Base-by-base conservation (phyloP, 441 rosid genomes). In the Corymbia calophylla region DNA sequence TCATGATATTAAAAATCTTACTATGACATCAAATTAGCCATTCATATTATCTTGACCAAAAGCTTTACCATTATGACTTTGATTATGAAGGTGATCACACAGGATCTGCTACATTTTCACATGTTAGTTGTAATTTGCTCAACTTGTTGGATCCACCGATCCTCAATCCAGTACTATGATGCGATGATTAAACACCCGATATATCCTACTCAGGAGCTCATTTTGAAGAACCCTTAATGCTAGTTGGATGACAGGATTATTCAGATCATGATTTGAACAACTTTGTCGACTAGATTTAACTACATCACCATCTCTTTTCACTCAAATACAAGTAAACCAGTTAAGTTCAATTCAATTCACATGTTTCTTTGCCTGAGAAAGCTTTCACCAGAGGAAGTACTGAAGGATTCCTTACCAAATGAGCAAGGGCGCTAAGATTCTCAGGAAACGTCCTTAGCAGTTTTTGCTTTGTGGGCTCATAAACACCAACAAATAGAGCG, bases 401-500 rank as follows among this genome's bases (percentile, higher is more conserved):
- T 6, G 25, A 44, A 27, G 54, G 49, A 66, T 73, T 35, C 31
- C 97, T 95, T 91, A 98, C 99, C 93, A 98, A 89, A 95, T 97
- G 99, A 91, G 99, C 99, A 87, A 94, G 91, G 86, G 99, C 99
- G 51, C 98, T 96, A 89, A 97, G 93, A 94, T 95, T 94, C 92
- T 97, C 99, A 80, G 99, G 99, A 84, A 98, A 90, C 35, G 90
- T 93, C 93, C 92, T 94, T 89, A 97, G 92, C 89, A 98, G 89
- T 93, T 98, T 96, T 95, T 96, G 99, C 93, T 98, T 97, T 89
- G 97, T 91, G 84, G 99, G 99, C 92, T 98, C 99, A 89, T 97
- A 98, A 87, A 97, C 98, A 90, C 99, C 99, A 48, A 98, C 93
- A 94, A 98, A 98, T 90, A 98, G 89, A 35, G 99, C 99, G 64